Percentiles rank a stretch among this genome's conserved stretches.
Evolutionary conservation across 2,329 filamentous ascomycete genomes (phyloP).

Genomic region (Beauveria bassiana): DNA sequence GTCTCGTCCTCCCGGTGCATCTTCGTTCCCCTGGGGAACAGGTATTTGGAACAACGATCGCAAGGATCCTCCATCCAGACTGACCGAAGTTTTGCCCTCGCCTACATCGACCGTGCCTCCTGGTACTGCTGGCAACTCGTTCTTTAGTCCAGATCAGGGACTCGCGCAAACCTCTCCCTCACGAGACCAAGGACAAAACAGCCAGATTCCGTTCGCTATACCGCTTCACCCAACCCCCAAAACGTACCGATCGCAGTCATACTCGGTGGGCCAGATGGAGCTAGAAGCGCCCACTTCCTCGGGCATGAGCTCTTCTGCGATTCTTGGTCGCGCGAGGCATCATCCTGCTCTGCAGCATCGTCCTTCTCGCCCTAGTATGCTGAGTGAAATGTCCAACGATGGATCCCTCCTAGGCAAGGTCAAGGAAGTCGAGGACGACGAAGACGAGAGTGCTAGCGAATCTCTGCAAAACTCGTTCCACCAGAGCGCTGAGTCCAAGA

Average conservation of each 20-base stretch:
- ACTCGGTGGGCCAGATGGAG: constrained; percentile 87
- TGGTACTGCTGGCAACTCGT: constrained; percentile 34
- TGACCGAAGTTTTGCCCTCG: constrained; percentile 68
- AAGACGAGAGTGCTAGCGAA: constrained; percentile 50
- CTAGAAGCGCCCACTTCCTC: constrained; percentile 45
- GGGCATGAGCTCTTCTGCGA: constrained; percentile 37
- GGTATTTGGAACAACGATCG: constrained; percentile 78
- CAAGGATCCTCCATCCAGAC: constrained; percentile 67
- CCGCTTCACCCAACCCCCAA: constrained; percentile 86
- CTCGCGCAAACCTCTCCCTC: constrained; percentile 43
- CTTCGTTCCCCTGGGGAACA: constrained; percentile 63
- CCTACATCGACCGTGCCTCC: constrained; percentile 56
- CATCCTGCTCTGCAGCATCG: constrained; percentile 70
- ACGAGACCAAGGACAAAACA: constrained; percentile 45
- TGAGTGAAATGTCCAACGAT: constrained; percentile 63
- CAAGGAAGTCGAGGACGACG: constrained; percentile 61
- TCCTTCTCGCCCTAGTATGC: constrained; percentile 69
- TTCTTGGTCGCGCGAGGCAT: constrained; percentile 49
- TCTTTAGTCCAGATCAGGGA: constrained; percentile 40
- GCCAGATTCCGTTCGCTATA: constrained; percentile 77
- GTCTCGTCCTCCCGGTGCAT: constrained; percentile 39
- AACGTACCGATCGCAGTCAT: constrained; percentile 90
- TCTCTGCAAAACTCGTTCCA: constrained; percentile 40
- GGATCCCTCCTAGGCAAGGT: constrained; percentile 58
- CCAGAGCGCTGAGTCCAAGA: constrained; percentile 51